phyloP scores from a whole-genome alignment of 345 rosid genomes.

The Pistacia vera region DNA sequence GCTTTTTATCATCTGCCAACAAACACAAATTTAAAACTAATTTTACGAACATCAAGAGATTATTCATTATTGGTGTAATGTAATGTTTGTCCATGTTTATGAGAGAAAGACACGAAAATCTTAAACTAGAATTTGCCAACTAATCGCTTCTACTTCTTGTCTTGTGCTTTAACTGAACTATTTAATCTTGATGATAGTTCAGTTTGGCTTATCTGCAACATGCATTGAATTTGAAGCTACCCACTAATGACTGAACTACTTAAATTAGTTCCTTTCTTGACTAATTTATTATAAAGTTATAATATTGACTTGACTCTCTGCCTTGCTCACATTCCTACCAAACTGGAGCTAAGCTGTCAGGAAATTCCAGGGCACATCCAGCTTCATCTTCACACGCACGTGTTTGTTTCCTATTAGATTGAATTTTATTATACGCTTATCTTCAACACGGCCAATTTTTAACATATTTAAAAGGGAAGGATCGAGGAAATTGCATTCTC shows the following conservation, averaged over 20 bases:
- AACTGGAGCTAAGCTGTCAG: neutral
- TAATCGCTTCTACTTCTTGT: constrained; percentile 5
- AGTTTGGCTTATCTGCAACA: neutral
- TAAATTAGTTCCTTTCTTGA: no score
- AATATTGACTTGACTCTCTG: neutral
- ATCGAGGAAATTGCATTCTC: constrained; percentile 27
- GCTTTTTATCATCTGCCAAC: neutral
- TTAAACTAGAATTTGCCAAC: constrained; percentile 11
- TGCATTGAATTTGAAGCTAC: constrained; percentile 4
- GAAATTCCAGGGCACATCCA: neutral
- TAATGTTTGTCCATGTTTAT: no score
- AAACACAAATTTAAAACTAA: neutral
- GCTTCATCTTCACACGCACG: neutral
- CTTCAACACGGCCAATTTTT: neutral
- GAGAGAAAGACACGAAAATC: constrained; percentile 11
- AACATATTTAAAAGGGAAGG: no score
- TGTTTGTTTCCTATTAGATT: neutral
- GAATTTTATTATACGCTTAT: neutral
- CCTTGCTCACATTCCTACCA: neutral
- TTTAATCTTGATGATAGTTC: no score
- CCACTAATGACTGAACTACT: neutral
- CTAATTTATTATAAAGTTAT: neutral
- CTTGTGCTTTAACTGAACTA: neutral
- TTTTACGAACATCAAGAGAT: no score
- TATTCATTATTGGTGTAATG: no score